A percentile compares a stretch with the other conserved stretches of the same genome.
Conservation (phyloP, 2,329 filamentous ascomycete species). For the Malbranchea zuffiana region DNA sequence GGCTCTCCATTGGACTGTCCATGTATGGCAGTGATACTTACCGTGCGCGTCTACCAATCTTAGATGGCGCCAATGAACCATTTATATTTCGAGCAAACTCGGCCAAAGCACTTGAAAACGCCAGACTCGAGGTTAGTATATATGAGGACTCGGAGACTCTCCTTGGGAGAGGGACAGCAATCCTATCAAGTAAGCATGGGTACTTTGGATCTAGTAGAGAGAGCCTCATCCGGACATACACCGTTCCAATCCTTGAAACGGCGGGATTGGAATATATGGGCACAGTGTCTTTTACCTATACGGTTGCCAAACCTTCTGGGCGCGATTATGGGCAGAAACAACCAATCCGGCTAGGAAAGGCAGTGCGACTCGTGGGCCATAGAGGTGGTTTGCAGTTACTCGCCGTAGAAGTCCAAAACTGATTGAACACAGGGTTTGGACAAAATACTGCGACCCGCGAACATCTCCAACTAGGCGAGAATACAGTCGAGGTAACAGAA, state of each 20-base stretch:
- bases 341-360: background rate
- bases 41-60: conserved; percentile 18
- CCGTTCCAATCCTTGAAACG: conserved; percentile 25
- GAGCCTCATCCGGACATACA: conserved; percentile 25
- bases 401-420: background rate
- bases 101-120: too few relatives aligned
- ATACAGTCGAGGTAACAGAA: conserved; percentile 24
- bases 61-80: conserved; percentile 19
- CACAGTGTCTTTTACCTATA: conserved; percentile 26
- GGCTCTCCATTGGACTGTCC: conserved; percentile 13
- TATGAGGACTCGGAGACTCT: too few relatives aligned
- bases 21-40: background rate
- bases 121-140: too few relatives aligned
- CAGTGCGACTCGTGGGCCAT: conserved; percentile 24
- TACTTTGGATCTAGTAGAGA: conserved; percentile 22
- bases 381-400: conserved; percentile 19
- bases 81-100: conserved; percentile 20
- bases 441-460: conserved; percentile 21
- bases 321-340: background rate
- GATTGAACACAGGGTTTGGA: conserved; percentile 16
- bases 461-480: conserved; percentile 31
- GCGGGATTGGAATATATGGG: conserved; percentile 22
- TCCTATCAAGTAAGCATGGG: conserved; percentile 18
- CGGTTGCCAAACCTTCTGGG: conserved; percentile 22
- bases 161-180: conserved; percentile 21